Evolutionary conservation across 2,329 filamentous ascomycete species (phyloP).

Genomic region (Hymenoscyphus salicellus): DNA sequence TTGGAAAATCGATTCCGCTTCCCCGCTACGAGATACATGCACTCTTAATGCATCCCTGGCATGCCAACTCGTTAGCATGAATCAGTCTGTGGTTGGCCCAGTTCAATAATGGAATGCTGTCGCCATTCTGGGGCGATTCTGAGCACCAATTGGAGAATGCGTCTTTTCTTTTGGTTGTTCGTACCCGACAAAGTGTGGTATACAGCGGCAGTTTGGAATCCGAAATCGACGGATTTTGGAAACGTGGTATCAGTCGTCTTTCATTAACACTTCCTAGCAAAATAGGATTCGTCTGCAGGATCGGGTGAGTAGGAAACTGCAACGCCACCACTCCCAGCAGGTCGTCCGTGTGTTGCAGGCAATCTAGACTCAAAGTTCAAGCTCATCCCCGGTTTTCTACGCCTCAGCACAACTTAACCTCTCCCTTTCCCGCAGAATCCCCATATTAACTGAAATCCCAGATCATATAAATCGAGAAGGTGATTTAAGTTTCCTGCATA

Average conservation of each 20-base stretch:
- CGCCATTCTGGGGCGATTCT: not conserved
- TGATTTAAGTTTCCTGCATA: not conserved
- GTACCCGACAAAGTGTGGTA: not conserved
- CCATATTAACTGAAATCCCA: not conserved
- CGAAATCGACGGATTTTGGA: not conserved
- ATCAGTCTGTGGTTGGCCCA: not conserved
- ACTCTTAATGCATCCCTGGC: not conserved
- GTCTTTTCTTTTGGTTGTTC: not conserved
- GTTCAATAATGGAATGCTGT: not conserved
- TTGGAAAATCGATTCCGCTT: conserved; percentile 4
- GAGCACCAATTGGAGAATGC: not conserved
- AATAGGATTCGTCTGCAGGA: not conserved
- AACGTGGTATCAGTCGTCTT: not conserved
- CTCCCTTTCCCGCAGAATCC: not conserved
- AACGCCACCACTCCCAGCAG: not conserved
- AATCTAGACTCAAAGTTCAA: not conserved
- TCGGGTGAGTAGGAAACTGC: not conserved
- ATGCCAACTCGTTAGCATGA: not conserved
- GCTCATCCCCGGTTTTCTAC: not conserved
- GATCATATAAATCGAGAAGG: not conserved
- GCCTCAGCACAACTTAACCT: not conserved
- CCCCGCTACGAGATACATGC: conserved; percentile 7
- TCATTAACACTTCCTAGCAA: not conserved
- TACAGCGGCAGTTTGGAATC: not conserved
- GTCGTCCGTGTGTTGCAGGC: not conserved